Conservation (phyloP, 805 yeast species). For the Zygoascus biomembranicola region DNA sequence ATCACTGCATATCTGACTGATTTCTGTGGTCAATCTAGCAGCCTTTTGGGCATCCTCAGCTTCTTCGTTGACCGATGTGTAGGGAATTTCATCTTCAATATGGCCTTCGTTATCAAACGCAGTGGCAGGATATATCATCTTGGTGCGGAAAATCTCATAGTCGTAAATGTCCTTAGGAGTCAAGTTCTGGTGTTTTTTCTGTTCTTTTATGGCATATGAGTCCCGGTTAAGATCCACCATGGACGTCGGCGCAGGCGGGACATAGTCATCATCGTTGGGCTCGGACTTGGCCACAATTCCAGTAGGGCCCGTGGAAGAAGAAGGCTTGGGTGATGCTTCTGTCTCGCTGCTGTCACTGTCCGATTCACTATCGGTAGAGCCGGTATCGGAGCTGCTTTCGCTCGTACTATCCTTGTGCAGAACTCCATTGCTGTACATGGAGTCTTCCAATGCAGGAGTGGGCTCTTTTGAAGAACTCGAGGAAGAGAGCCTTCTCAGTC, state of each 20-base stretch:
- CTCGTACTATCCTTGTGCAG: neutral
- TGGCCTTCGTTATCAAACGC: constrained; percentile 27
- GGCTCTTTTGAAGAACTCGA: neutral
- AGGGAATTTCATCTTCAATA: constrained; percentile 38
- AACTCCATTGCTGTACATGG: neutral
- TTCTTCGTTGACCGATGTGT: constrained; percentile 61
- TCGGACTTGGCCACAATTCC: neutral
- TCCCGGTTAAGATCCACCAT: neutral
- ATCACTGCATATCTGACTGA: constrained; percentile 49
- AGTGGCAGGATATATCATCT: constrained; percentile 52
- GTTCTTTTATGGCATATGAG: neutral
- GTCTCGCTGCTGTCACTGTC: neutral
- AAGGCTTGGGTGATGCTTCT: neutral
- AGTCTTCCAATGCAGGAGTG: neutral
- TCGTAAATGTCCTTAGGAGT: constrained; percentile 35
- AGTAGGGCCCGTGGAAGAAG: neutral
- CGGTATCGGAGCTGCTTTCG: neutral
- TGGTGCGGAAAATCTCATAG: constrained; percentile 49
- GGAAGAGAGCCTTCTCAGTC: neutral
- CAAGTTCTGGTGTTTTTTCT: neutral
- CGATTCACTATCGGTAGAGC: neutral
- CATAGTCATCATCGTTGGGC: neutral
- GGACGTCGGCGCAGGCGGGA: neutral
- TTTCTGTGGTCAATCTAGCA: constrained; percentile 40
- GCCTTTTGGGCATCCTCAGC: constrained; percentile 55